A percentile compares a stretch with the other conserved stretches of the same genome.
Conservation (phyloP, 1,284 basidiomycete species). For the Trichosporon coremiiforme region DNA sequence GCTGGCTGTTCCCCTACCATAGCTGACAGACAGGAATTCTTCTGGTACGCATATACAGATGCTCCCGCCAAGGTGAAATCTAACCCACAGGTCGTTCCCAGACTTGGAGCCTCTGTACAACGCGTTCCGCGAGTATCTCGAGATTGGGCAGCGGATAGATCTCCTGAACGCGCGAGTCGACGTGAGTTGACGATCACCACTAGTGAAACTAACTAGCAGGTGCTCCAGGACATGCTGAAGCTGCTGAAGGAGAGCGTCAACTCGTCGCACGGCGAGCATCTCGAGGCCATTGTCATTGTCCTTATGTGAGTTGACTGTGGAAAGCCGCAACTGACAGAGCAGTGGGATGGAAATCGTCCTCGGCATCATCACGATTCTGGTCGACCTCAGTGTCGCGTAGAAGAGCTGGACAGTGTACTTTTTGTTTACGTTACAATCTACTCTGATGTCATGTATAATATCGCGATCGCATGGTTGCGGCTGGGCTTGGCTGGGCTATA, state of each 20-base stretch:
- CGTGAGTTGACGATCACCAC: conserved; percentile 33
- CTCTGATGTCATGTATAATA: conserved; percentile 7
- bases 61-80: not conserved
- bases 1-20: not conserved
- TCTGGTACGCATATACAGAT: conserved; percentile 65
- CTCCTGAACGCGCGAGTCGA: conserved; percentile 91
- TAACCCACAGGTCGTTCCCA: conserved; percentile 62
- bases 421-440: conserved; percentile 14
- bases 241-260: conserved; percentile 88
- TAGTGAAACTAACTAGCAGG: conserved; percentile 58
- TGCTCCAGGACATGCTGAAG: conserved; percentile 95
- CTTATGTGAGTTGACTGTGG: conserved; percentile 72
- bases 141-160: conserved; percentile 92
- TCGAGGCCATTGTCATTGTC: conserved; percentile 94
- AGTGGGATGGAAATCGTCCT: conserved; percentile 60
- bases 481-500: too few relatives aligned
- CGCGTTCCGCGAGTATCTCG: conserved; percentile 87
- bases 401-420: not conserved
- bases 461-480: too few relatives aligned
- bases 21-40: conserved; percentile 69
- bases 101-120: conserved; percentile 95
- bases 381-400: conserved; percentile 62
- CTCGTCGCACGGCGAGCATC: conserved; percentile 82
- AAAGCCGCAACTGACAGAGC: conserved; percentile 21
- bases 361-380: conserved; percentile 71